Base-by-base conservation (phyloP, 805 yeast species). In the Candida dajiaensis region DNA sequence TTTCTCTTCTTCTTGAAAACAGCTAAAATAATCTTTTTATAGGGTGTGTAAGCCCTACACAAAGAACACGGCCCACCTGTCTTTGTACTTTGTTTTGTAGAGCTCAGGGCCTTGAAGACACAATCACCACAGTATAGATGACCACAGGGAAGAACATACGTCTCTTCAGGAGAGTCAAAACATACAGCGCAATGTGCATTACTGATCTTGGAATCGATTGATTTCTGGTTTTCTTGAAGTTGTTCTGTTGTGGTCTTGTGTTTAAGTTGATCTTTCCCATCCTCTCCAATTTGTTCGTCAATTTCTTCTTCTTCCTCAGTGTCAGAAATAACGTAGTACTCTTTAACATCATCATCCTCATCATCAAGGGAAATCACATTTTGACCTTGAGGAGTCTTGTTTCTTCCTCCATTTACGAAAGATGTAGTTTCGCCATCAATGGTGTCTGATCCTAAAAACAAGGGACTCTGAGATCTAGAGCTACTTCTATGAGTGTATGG, bases 111-210 rank as follows among this genome's bases (percentile, higher is more conserved):
- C 73, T 74, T 50, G 68, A 74, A 78, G 5, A 76, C 64, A 56
- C 84, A 80, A 23, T 71, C 72, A 6, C 72, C 66, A 54, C 85
- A 80, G 53, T 72, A 78, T 3, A 75, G 63, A 57, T 80, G 85
- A 0, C 85, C 85, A 61, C 85, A 80, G 0, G 76, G 74, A 4
- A 78, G 67, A 16, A 73, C 73, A 26, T 71, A 68, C 2, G 81
- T 73, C 7, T 64, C 54, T 15, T 66, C 71, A 3, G 81, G 78
- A 5, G 73, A 68, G 9, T 78, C 83, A 56, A 79, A 72, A 45
- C 85, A 80, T 19, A 80, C 73, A 0, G 81, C 80, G 56, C 85
- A 78, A 33, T 47, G 48, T 21, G 62, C 52, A 25, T 50, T 45
- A 41, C 47, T 45, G 39, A 51, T 12, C 16, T 54, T 56, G 20